These are phyloP conservation scores for Blastobotrys malaysiensis DNA, from an alignment of 1,139 yeast genomes.

Conservation along the genomic window DNA sequence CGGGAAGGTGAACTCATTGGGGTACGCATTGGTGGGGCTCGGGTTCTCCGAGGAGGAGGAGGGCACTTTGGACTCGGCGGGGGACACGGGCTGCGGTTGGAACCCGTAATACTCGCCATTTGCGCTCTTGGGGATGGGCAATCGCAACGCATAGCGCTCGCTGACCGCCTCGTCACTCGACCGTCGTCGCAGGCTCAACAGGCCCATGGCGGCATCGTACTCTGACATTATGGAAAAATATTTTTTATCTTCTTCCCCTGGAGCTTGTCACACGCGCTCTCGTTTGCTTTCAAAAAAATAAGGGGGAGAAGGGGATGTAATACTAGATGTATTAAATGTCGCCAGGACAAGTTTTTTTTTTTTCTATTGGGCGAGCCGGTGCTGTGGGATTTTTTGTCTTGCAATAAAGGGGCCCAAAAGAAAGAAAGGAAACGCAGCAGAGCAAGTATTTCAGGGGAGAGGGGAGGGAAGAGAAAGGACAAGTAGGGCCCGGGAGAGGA, in stretches of 20 bases:
- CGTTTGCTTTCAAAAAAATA: neutral
- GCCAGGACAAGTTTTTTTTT: neutral
- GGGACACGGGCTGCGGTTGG: neutral
- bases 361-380: neutral
- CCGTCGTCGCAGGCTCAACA: conserved; percentile 12
- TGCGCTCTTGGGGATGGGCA: neutral
- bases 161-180: conserved; percentile 6
- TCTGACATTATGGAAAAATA: conserved; percentile 11
- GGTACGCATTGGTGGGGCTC: neutral
- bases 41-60: neutral
- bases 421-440: neutral
- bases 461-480: neutral
- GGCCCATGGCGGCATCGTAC: conserved; percentile 15
- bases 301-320: neutral
- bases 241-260: no score
- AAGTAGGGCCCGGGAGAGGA: neutral
- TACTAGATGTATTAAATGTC: neutral
- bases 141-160: neutral
- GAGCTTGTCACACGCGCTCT: no score
- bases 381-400: neutral
- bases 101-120: neutral
- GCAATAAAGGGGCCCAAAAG: neutral
- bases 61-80: neutral
- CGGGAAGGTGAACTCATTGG: neutral
- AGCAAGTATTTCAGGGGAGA: neutral